Conservation (phyloP, 2,329 filamentous ascomycete species). For the Penicillium decumbens region DNA sequence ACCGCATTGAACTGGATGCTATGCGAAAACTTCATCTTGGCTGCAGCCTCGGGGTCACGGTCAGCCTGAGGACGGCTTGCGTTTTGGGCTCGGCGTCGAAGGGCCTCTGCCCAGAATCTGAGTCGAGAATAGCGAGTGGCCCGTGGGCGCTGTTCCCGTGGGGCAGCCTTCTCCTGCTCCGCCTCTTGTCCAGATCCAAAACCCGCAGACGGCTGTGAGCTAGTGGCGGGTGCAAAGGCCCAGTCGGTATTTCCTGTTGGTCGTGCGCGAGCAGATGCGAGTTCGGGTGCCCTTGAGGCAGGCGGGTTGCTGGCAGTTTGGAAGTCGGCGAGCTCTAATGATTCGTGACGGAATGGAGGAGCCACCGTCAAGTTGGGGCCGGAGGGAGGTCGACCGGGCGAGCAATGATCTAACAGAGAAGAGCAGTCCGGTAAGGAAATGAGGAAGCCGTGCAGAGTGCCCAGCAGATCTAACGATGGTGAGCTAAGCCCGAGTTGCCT, state of each 20-base stretch:
- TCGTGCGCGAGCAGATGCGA: constrained; percentile 8
- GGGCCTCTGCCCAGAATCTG: constrained; percentile 34
- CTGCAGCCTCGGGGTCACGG: constrained; percentile 49
- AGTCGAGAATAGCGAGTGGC: constrained; percentile 20
- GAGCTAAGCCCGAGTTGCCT: constrained; percentile 13
- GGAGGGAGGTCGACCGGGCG: constrained; percentile 16
- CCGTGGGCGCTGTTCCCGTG: constrained; percentile 6
- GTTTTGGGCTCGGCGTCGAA: constrained; percentile 23
- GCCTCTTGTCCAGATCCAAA: constrained; percentile 3
- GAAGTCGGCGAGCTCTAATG: constrained; percentile 34
- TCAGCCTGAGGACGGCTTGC: constrained; percentile 8
- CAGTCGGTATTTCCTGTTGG: background rate
- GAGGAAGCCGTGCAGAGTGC: constrained; percentile 14
- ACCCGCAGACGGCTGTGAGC: constrained; percentile 12
- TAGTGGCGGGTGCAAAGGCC: constrained; percentile 8
- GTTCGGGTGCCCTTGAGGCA: constrained; percentile 1
- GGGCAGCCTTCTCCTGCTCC: constrained; percentile 13
- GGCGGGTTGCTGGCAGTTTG: constrained; percentile 7
- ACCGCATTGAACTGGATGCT: constrained; percentile 99
- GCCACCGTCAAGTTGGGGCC: constrained; percentile 22
- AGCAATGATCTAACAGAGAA: constrained; percentile 7
- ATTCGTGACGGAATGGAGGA: constrained; percentile 21
- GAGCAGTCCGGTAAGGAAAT: constrained; percentile 8
- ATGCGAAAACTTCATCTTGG: constrained; percentile 99
- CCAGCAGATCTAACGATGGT: constrained; percentile 12